Base-by-base conservation (phyloP, 2,329 filamentous ascomycete genomes). In the Alternaria panax region DNA sequence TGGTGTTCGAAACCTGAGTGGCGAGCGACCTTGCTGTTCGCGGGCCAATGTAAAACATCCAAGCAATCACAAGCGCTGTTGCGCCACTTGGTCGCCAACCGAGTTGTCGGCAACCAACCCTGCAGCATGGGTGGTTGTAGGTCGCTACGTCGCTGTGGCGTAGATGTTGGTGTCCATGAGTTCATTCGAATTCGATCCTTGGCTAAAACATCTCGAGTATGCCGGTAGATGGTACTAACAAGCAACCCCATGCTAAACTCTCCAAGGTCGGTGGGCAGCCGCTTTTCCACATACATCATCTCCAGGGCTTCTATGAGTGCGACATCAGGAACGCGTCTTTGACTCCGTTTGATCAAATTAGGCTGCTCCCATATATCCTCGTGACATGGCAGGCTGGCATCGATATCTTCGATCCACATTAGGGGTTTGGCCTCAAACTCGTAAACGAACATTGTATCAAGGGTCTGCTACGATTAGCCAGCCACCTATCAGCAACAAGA, bases 31-130 rank as follows among this genome's bases (percentile, higher is more conserved):
- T 79, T 80, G 41, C 80, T 82, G 62, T 86, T 86, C 3, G 85
- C 85, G 18, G 81, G 79, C 85, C 86, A 87, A 65, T 88, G 85
- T 2, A 88, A 76, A 1, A 87, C 80, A 57, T 88, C 86, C 3
- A 88, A 66, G 41, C 78, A 81, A 53, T 83, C 82, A 41, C 81
- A 80, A 16, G 79, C 74, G 4, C 79, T 77, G 42, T 83, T 83
- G 14, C 80, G 75, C 81, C 82, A 84, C 30, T 82, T 83, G 0
- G 80, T 80, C 63, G 81, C 84, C 3, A 80, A 77, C 1, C 79
- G 77, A 22, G 82, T 81, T 3, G 78, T 74, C 5, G 84, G 83
- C 16, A 83, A 77, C 82, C 82, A 85, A 7, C 82, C 55, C 32
- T 51, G 59, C 11, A 57, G 53, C 18, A 25, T 45, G 2, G 40